Conservation (phyloP, 1,139 yeast species). For the Nematodospora anomalae region DNA sequence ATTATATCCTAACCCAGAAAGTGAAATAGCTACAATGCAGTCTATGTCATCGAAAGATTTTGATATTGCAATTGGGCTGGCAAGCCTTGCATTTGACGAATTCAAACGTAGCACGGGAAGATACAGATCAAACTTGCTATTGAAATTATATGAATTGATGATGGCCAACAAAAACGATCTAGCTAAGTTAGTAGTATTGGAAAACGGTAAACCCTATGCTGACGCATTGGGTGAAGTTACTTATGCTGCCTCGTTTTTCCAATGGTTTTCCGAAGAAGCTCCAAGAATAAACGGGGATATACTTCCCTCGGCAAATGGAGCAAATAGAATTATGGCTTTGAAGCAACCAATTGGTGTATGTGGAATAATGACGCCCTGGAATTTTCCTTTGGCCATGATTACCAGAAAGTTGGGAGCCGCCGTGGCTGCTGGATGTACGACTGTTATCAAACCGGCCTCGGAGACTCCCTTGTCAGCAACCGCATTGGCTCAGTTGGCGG, state of each 20-base stretch:
- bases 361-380: conserved; percentile 94
- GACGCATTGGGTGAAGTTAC: conserved; percentile 78
- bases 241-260: conserved; percentile 77
- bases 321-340: conserved; percentile 61
- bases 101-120: conserved; percentile 42
- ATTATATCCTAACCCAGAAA: conserved; percentile 24
- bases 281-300: conserved; percentile 73
- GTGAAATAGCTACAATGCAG: conserved; percentile 38
- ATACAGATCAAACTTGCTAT: conserved; percentile 38
- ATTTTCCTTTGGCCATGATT: conserved; percentile 93
- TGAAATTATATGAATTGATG: conserved; percentile 52
- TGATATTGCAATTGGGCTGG: conserved; percentile 38
- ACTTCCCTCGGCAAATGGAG: conserved; percentile 60
- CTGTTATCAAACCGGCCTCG: conserved; percentile 85
- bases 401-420: conserved; percentile 91
- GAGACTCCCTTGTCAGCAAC: conserved; percentile 88
- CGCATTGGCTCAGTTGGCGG: conserved; percentile 71
- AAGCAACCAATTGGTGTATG: conserved; percentile 89
- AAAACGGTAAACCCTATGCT: conserved; percentile 78
- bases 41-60: conserved; percentile 38
- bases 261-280: conserved; percentile 89
- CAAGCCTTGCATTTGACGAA: conserved; percentile 34
- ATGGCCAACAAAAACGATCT: conserved; percentile 69
- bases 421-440: conserved; percentile 88
- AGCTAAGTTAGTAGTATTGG: conserved; percentile 70